phyloP scores from a whole-genome alignment of 2,329 filamentous ascomycete species.

The Aspergillus niger region DNA sequence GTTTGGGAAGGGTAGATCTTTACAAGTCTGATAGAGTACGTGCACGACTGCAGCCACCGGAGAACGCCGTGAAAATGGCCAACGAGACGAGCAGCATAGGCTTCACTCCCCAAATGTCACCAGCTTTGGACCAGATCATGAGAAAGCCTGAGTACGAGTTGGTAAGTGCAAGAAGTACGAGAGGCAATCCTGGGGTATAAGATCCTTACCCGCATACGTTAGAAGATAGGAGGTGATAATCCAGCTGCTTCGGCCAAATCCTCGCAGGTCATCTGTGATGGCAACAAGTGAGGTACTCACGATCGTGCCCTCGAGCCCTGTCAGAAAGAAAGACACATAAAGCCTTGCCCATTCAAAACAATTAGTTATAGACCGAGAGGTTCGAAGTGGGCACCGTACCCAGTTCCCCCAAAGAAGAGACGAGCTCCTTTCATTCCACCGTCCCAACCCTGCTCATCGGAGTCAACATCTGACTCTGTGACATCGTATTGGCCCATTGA shows the following conservation, averaged over 20 bases:
- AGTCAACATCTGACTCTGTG: no score
- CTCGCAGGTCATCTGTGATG: slow-evolving; percentile 4
- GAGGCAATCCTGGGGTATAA: no score
- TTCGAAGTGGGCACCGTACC: no score
- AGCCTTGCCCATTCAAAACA: neutral
- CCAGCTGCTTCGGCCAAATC: slow-evolving; percentile 7
- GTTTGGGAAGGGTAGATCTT: no score
- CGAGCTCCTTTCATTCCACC: no score
- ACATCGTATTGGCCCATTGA: no score
- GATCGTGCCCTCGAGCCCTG: slow-evolving; percentile 4
- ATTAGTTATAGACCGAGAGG: no score
- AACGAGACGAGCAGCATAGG: neutral
- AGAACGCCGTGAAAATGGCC: slow-evolving; percentile 4
- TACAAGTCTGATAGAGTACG: no score
- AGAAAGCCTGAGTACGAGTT: neutral
- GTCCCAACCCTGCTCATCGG: no score
- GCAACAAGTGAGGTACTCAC: slow-evolving; percentile 4
- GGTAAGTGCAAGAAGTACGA: no score
- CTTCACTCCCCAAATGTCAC: neutral
- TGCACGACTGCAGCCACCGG: neutral
- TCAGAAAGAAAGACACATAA: neutral
- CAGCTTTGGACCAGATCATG: slow-evolving; percentile 8
- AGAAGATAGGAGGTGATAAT: slow-evolving; percentile 3
- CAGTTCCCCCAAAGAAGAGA: no score
- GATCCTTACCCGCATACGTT: no score